Evolutionary conservation across 768 basidiomycete species (phyloP), one percentile per base, ranked within the genome.

Genomic region (Termitomyces sp.): DNA sequence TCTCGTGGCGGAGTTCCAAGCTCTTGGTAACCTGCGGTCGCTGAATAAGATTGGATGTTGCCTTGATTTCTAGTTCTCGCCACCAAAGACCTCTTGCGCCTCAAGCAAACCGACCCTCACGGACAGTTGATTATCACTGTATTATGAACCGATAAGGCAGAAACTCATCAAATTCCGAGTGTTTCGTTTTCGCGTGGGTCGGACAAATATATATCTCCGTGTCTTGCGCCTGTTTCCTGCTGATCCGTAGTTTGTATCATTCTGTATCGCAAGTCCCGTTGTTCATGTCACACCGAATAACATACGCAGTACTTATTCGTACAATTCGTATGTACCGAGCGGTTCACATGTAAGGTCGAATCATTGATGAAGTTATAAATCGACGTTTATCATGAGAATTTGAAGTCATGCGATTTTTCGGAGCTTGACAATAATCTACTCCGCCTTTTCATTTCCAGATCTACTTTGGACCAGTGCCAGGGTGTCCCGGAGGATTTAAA

Each of bases 21-120:
- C 25, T 29, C 17, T 38, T 41, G 16, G 40, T 48, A 27, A n/a
- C 35, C 49, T 51, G 16, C 32, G 25, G 56, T 54, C 31, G 23
- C 63, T 16, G 23, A 54, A 43, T 32, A 12, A 35, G 43, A 54
- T 40, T 56, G 42, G 45, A 54, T 34, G 17, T 44, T 59, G 42
- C 57, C 34, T 46, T 35, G 16, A 25, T 37, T 54, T 44, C 38
- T 61, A 94, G 92, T 90, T 53, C 79, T 94, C 45, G 81, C 83
- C 11, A 92, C 90, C 21, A 94, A 93, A 67, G 76, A 86, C 60
- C 75, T 90, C 16, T 59, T 94, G 50, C 74, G 69, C 19, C 70
- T 94, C 37, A 68, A 80, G 38, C 92, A 94, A 68, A 68, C 67
- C 14, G 77, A 77, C 53, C 66, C 89, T 21, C 90, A 90, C 65